These are phyloP conservation scores for Caryopteris hybrid DNA, from an alignment of 305 asterid species.

Conservation along the genomic window DNA sequence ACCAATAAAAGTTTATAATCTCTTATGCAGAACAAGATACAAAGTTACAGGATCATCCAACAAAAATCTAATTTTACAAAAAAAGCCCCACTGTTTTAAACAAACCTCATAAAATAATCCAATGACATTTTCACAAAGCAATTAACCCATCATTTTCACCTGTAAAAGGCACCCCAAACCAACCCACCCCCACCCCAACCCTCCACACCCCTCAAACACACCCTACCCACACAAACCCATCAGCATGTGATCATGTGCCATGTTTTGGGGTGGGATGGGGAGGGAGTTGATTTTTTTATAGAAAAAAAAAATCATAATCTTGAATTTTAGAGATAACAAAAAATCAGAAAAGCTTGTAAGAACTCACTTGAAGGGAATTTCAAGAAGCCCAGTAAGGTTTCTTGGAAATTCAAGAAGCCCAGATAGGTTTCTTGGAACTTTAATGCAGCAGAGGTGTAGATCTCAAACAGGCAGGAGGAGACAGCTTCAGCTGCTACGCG, in stretches of 20 bases:
- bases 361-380: conserved; percentile 23
- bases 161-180: not conserved
- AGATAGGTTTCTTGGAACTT: not conserved
- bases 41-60: not conserved
- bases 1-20: too few species aligned
- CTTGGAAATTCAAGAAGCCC: conserved; percentile 19
- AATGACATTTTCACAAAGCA: not conserved
- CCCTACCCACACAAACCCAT: not conserved
- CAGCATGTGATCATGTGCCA: not conserved
- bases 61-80: not conserved
- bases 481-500: conserved; percentile 44
- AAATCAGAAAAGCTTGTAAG: not conserved
- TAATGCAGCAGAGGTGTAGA: conserved; percentile 24
- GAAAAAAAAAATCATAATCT: not conserved
- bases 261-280: too few species aligned
- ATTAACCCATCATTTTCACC: not conserved
- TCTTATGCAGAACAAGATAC: not conserved
- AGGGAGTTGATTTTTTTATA: too few species aligned
- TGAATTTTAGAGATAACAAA: conserved; percentile 11
- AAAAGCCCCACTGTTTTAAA: not conserved
- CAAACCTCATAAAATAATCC: not conserved
- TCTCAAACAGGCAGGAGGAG: conserved; percentile 35
- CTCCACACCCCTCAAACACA: not conserved
- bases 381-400: too few species aligned
- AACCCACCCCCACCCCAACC: not conserved